phyloP scores from a whole-genome alignment of 2,329 filamentous ascomycete species.

The Incumbomyces lentus region DNA sequence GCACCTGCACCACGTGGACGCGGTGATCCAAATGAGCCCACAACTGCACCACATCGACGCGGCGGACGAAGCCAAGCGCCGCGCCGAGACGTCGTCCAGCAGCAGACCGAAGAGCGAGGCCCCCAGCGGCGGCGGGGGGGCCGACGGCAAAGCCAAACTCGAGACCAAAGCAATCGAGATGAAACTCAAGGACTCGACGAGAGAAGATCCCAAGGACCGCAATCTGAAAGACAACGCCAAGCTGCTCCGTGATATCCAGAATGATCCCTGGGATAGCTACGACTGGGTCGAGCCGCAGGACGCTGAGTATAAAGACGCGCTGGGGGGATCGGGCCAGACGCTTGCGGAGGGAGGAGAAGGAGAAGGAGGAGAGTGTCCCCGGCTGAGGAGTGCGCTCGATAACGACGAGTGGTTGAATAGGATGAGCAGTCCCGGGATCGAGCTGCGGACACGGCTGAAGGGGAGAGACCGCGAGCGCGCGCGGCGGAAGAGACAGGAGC shows the following conservation, averaged over 20 bases:
- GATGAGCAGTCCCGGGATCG: conserved; percentile 47
- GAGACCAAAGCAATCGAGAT: conserved; percentile 73
- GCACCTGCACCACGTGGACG: conserved; percentile 65
- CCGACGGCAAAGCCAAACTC: conserved; percentile 12
- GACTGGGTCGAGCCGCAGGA: conserved; percentile 72
- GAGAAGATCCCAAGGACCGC: conserved; percentile 34
- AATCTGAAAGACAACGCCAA: conserved; percentile 62
- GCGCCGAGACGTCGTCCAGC: conserved; percentile 32
- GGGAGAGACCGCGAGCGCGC: conserved; percentile 20
- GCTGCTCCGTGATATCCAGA: conserved; percentile 66
- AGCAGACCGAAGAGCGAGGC: conserved; percentile 23
- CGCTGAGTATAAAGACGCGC: conserved; percentile 49
- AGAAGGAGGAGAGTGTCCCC: conserved; percentile 34
- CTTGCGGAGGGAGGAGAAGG: conserved; percentile 35
- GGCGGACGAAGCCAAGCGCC: conserved; percentile 57
- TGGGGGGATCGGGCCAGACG: conserved; percentile 65
- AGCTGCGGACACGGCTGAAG: conserved; percentile 17
- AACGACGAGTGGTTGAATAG: conserved; percentile 52
- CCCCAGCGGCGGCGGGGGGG: conserved; percentile 29
- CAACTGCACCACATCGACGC: conserved; percentile 92
- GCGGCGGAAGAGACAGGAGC: conserved; percentile 16
- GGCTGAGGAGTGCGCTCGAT: conserved; percentile 45
- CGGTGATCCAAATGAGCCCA: conserved; percentile 78
- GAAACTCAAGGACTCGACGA: conserved; percentile 63
- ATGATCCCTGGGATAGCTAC: conserved; percentile 71